Percentiles rank a stretch among this genome's conserved stretches.
These are phyloP conservation scores for Zizania palustris DNA, from an alignment of 202 grass and related monocot genomes.

Conservation along the genomic window DNA sequence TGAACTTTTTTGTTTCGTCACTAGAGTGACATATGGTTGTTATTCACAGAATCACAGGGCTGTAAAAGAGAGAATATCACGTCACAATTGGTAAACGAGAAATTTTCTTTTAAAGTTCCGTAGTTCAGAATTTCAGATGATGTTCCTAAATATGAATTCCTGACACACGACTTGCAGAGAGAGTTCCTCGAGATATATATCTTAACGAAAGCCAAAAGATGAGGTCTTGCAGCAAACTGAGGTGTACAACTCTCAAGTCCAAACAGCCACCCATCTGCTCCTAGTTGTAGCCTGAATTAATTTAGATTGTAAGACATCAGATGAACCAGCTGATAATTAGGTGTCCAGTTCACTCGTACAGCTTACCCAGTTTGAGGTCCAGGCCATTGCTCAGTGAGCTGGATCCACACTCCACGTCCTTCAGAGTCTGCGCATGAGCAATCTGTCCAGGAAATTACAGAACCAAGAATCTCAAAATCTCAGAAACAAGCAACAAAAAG, in stretches of 20 bases:
- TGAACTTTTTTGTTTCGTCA: too few species aligned
- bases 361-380: conserved; percentile 80
- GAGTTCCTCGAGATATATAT: too few species aligned
- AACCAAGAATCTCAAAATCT: not conserved
- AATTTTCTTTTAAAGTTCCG: not conserved
- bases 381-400: conserved; percentile 52
- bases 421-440: conserved; percentile 61
- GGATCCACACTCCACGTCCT: conserved; percentile 48
- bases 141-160: not conserved
- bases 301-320: not conserved
- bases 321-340: not conserved
- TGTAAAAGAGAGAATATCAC: too few species aligned
- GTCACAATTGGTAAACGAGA: too few species aligned
- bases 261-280: not conserved
- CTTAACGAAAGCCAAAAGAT: not conserved
- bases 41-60: too few species aligned
- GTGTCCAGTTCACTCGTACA: not conserved
- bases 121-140: not conserved
- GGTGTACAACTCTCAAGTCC: not conserved
- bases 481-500: not conserved
- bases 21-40: too few species aligned
- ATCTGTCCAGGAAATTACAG: conserved; percentile 46
- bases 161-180: not conserved
- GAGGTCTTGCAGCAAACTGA: not conserved
- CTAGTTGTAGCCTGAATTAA: conserved; percentile 53